Percentiles rank a stretch among this genome's conserved stretches.
These are phyloP conservation scores for Malassezia arunalokei DNA, from an alignment of 1,284 basidiomycete genomes.

Conservation along the genomic window DNA sequence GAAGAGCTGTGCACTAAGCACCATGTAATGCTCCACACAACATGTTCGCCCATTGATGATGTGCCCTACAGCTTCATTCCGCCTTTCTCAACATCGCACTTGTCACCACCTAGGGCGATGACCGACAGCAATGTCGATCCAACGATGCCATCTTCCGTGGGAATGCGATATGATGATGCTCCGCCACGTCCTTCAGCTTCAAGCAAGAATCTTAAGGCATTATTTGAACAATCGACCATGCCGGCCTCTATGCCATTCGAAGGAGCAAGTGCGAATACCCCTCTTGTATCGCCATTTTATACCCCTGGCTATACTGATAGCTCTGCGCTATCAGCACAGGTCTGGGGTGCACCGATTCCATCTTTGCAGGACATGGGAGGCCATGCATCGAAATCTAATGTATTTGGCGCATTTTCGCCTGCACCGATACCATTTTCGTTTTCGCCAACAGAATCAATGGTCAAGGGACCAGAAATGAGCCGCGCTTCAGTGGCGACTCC, in stretches of 20 bases:
- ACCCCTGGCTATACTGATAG: slow-evolving; percentile 31
- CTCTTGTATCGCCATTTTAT: slow-evolving; percentile 29
- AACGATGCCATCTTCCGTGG: neutral
- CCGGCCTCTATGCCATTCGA: slow-evolving; percentile 18
- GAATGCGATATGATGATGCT: neutral
- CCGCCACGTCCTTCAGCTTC: slow-evolving; percentile 56
- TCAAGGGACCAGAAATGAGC: neutral
- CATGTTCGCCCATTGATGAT: neutral
- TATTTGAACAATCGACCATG: slow-evolving; percentile 55
- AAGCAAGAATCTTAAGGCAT: slow-evolving; percentile 66
- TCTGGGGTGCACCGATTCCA: slow-evolving; percentile 38
- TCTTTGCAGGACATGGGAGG: slow-evolving; percentile 15
- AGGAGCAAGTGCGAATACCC: slow-evolving; percentile 22
- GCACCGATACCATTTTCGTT: slow-evolving; percentile 10
- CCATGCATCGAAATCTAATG: slow-evolving; percentile 13
- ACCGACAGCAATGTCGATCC: neutral
- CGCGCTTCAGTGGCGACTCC: neutral
- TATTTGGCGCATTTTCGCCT: slow-evolving; percentile 12
- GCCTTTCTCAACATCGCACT: slow-evolving; percentile 86
- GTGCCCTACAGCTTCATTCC: slow-evolving; percentile 57
- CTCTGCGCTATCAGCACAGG: slow-evolving; percentile 28
- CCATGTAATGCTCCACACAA: slow-evolving; percentile 31
- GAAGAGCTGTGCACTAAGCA: slow-evolving; percentile 72
- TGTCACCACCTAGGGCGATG: slow-evolving; percentile 22
- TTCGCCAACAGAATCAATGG: neutral